These are phyloP conservation scores for Cordyceps pruinosa DNA, from an alignment of 2,329 filamentous ascomycete species.

Conservation along the genomic window DNA sequence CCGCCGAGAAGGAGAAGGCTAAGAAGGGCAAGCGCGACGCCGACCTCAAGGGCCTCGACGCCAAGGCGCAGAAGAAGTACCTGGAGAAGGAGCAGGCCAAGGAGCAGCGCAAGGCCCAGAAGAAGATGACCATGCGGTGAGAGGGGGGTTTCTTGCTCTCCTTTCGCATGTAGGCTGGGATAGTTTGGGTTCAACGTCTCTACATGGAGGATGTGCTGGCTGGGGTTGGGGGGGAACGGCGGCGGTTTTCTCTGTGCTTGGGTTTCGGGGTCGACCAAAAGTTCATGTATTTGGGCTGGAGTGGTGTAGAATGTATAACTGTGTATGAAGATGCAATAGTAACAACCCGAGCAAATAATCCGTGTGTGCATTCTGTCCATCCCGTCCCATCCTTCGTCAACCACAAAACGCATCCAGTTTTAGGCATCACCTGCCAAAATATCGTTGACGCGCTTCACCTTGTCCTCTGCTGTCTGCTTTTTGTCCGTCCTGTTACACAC, in stretches of 20 bases:
- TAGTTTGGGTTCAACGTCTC: too few species aligned
- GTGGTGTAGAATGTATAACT: not conserved
- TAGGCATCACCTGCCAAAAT: slow-evolving; percentile 32
- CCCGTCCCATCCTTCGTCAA: too few species aligned
- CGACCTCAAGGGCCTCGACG: slow-evolving; percentile 67
- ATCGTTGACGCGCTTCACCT: slow-evolving; percentile 57
- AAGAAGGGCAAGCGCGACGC: slow-evolving; percentile 88
- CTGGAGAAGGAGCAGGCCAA: slow-evolving; percentile 75
- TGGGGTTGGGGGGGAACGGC: not conserved
- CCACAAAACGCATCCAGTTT: too few species aligned
- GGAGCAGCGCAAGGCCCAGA: slow-evolving; percentile 52
- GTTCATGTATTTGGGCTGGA: not conserved
- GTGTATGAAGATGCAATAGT: slow-evolving; percentile 1
- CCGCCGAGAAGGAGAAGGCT: slow-evolving; percentile 62
- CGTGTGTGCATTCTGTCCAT: not conserved
- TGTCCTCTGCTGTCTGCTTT: slow-evolving; percentile 72
- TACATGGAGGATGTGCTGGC: not conserved
- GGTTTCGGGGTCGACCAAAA: not conserved
- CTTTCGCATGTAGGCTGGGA: not conserved
- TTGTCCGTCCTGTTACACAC: slow-evolving; percentile 64
- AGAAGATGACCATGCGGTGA: slow-evolving; percentile 45
- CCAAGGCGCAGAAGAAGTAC: slow-evolving; percentile 80
- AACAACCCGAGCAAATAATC: not conserved
- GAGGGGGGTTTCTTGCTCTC: too few species aligned
- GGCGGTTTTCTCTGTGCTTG: not conserved